Evolutionary conservation across 768 basidiomycete genomes (phyloP).

Genomic region (Ramaria sp.): DNA sequence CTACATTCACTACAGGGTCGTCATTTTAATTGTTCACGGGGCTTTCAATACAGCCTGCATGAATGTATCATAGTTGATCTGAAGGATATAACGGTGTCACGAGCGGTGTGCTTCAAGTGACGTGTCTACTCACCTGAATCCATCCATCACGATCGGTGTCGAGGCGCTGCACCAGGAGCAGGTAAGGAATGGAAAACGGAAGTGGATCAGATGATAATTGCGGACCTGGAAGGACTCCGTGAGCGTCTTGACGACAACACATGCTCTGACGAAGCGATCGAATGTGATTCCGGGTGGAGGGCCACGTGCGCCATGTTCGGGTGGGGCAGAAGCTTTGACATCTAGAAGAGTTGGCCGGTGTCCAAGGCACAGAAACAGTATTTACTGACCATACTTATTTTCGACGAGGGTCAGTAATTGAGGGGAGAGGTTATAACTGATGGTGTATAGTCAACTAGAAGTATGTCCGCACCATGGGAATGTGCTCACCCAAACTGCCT

Average conservation of each 20-base stretch:
- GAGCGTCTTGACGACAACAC: conserved; percentile 72
- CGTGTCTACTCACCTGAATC: conserved; percentile 27
- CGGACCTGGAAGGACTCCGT: conserved; percentile 50
- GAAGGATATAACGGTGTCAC: not conserved
- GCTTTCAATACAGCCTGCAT: conserved; percentile 56
- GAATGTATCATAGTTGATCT: conserved; percentile 64
- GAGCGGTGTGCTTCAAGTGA: not conserved
- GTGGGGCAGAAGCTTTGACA: conserved; percentile 41
- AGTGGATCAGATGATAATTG: not conserved
- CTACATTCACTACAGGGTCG: not conserved
- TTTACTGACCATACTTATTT: conserved; percentile 69
- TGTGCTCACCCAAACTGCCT: conserved; percentile 53
- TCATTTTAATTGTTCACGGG: conserved; percentile 30
- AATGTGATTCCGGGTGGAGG: conserved; percentile 60
- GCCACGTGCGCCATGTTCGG: conserved; percentile 18
- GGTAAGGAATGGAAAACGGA: not conserved
- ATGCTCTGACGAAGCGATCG: conserved; percentile 80
- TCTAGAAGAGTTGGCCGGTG: conserved; percentile 25
- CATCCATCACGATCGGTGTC: conserved; percentile 62
- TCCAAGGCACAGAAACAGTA: not conserved
- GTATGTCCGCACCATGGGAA: not conserved
- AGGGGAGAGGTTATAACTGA: conserved; percentile 58
- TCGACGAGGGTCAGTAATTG: conserved; percentile 54
- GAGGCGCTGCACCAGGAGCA: conserved; percentile 21
- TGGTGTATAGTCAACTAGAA: not conserved